Evolutionary conservation across 805 yeast genomes (phyloP).

Genomic region (Candida dajiaensis): DNA sequence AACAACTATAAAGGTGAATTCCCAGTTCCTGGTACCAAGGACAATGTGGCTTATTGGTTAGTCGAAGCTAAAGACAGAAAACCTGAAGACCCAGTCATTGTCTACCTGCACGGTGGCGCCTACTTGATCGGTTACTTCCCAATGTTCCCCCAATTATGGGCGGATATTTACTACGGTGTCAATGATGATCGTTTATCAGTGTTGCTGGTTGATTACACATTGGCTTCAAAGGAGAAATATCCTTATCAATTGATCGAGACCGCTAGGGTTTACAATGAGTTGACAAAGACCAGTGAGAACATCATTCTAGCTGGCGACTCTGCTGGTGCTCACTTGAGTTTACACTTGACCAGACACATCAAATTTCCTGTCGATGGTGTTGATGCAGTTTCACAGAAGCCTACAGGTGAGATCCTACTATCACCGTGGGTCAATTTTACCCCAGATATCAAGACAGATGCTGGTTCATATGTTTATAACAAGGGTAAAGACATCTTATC

Average conservation of each 20-base stretch:
- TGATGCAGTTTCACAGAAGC: neutral
- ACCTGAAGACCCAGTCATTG: constrained; percentile 10
- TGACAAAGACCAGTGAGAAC: constrained; percentile 12
- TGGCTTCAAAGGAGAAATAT: constrained; percentile 17
- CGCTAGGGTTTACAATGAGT: constrained; percentile 13
- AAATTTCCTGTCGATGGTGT: constrained; percentile 1
- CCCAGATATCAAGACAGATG: constrained; percentile 2
- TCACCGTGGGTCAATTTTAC: constrained; percentile 16
- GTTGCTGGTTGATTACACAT: constrained; percentile 24
- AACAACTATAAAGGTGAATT: constrained; percentile 1
- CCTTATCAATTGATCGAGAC: constrained; percentile 25
- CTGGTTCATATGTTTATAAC: neutral
- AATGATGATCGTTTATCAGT: constrained; percentile 15
- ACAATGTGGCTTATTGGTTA: constrained; percentile 5
- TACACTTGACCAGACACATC: constrained; percentile 14
- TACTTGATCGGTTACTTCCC: constrained; percentile 10
- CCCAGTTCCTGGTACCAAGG: constrained; percentile 2
- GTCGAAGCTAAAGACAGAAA: constrained; percentile 24
- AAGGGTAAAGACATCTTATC: neutral
- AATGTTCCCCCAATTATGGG: constrained; percentile 4
- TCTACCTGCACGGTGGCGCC: constrained; percentile 13
- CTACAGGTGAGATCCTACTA: constrained; percentile 6
- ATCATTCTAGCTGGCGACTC: constrained; percentile 26
- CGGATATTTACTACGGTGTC: neutral
- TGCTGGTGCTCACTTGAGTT: constrained; percentile 26